These are phyloP conservation scores for Fusarium sp. DNA, from an alignment of 2,329 filamentous ascomycete genomes.

Conservation along the genomic window DNA sequence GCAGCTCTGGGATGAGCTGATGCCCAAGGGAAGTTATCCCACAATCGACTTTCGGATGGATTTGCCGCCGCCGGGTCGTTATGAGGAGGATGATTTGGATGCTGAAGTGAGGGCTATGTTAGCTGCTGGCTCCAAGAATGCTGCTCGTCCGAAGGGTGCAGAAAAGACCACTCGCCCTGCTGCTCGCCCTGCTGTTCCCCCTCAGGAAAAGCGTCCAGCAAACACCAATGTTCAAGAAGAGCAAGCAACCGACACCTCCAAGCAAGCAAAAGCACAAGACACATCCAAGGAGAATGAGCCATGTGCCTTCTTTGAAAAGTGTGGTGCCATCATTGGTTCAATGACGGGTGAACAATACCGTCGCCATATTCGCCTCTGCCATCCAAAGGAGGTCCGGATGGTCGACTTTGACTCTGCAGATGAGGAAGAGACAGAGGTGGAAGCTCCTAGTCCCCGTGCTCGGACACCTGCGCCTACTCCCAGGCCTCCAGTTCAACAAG, in stretches of 20 bases:
- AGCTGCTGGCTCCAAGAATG: neutral
- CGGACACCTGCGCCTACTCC: neutral
- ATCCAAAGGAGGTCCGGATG: constrained; percentile 11
- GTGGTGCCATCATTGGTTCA: constrained; percentile 6
- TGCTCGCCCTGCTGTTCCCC: neutral
- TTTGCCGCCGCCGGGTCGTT: neutral
- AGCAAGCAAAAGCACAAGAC: too few relatives aligned
- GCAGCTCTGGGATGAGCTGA: constrained; percentile 28
- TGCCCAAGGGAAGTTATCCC: neutral
- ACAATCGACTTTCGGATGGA: neutral
- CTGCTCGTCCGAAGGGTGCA: neutral
- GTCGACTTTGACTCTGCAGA: neutral
- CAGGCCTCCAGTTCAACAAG: neutral
- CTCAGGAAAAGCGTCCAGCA: neutral
- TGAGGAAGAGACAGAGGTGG: neutral
- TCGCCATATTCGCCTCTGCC: constrained; percentile 2
- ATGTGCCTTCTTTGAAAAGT: constrained; percentile 28
- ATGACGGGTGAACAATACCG: constrained; percentile 25
- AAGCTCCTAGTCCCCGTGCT: neutral
- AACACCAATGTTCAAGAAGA: neutral
- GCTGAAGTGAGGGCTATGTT: neutral
- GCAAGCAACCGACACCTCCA: neutral
- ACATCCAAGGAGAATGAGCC: neutral
- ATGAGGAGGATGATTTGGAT: neutral
- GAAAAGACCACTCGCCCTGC: neutral